Evolutionary conservation across 345 rosid genomes (phyloP).

Genomic region (Sonneratia caseolaris): DNA sequence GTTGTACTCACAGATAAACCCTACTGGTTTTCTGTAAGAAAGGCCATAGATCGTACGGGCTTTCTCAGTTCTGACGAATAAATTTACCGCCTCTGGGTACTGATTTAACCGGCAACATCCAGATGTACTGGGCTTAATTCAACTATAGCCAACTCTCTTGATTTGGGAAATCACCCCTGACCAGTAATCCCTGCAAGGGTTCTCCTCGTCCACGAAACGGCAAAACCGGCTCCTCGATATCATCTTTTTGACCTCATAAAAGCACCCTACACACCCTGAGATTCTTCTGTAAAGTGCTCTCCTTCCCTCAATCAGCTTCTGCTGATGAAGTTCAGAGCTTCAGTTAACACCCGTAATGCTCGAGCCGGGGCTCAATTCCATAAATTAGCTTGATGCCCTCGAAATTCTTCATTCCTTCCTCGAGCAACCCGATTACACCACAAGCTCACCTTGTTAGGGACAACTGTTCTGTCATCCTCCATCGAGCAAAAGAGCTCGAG

Average conservation of each 20-base stretch:
- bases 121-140: too few species aligned
- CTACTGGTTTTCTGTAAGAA: too few species aligned
- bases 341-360: conserved; percentile 64
- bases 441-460: conserved; percentile 50
- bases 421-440: conserved; percentile 40
- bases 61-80: too few species aligned
- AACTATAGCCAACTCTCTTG: too few species aligned
- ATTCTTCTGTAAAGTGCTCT: conserved; percentile 51
- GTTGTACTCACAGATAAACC: too few species aligned
- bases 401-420: conserved; percentile 42
- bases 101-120: too few species aligned
- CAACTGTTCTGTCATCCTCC: conserved; percentile 26
- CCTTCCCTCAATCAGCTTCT: conserved; percentile 41
- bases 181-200: conserved; percentile 61
- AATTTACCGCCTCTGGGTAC: too few species aligned
- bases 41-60: too few species aligned
- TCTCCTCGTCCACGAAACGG: conserved; percentile 46
- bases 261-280: conserved; percentile 62
- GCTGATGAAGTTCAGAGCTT: conserved; percentile 32
- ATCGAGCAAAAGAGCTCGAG: conserved; percentile 43
- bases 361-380: conserved; percentile 40
- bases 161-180: not conserved
- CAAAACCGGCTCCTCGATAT: conserved; percentile 49
- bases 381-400: conserved; percentile 37
- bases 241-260: conserved; percentile 46